Base-by-base conservation (phyloP, 1,284 basidiomycete species). In the Cerioporus squamosus region DNA sequence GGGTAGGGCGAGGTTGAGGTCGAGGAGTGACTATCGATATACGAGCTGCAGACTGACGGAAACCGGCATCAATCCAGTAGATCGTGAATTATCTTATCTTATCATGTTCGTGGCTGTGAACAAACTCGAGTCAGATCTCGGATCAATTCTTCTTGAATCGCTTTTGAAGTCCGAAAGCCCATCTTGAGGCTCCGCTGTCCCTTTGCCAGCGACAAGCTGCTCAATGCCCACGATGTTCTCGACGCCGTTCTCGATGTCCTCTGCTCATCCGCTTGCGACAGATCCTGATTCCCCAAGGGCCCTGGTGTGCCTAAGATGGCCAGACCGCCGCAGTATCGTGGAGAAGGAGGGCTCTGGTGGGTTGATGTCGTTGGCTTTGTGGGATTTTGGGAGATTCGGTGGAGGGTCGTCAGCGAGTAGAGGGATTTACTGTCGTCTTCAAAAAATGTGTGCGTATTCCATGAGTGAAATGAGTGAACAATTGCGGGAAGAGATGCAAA, bases 381-480 rank as follows among this genome's bases (percentile, higher is more conserved):
- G 33, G 33, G 33, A 57, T 42, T 48, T 51, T 57, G 51, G 31
- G 39, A 55, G 39, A 43, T 39, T 39, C 47, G 53, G 53, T 48
- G 53, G 40, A 50, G 15, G 26, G 42, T 15, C 44, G 22, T 55
- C 39, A 45, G 51, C 45, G 45, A 55, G 56, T 47, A 56, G 48
- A 20, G 31, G 55, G 51, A 10, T 36, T 14, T 36, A 14, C 33
- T 36, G 33, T 36, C 33, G 45, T 54, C 26, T 22, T 40, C 15
- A 50, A 45, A 23, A 42, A 39, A 31, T 44, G 9, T 57, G 62
- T 64, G 51, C 62, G 62, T 64, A 61, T 58, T 46, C 33, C 44
- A 53, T 51, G 60, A 64, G 62, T 50, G 57, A 58, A 46, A 46
- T 31, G 47, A 53, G 44, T 44, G 39, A 54, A 51, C 38, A 47